These are phyloP conservation scores for Zymoseptoria brevis DNA, from an alignment of 2,329 filamentous ascomycete species.

Conservation along the genomic window DNA sequence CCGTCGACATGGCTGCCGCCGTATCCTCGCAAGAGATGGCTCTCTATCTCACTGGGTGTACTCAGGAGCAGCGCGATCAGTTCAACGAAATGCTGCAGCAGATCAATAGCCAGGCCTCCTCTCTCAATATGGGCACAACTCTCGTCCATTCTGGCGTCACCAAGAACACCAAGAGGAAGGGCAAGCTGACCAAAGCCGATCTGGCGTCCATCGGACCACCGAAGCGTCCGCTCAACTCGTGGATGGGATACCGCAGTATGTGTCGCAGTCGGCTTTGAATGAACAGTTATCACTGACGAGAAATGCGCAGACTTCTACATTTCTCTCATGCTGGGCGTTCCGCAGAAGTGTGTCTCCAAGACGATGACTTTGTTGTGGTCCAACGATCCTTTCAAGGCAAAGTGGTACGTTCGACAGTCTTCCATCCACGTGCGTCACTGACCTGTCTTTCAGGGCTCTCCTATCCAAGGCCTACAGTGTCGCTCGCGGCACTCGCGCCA, in stretches of 20 bases:
- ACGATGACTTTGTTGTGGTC: constrained; percentile 45
- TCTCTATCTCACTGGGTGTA: neutral
- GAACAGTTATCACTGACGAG: neutral
- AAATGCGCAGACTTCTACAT: constrained; percentile 7
- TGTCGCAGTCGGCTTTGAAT: neutral
- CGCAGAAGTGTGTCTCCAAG: constrained; percentile 47
- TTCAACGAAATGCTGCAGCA: neutral
- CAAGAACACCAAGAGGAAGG: neutral
- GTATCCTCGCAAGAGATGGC: neutral
- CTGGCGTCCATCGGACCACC: constrained; percentile 3
- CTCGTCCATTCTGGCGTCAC: neutral
- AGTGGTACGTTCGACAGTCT: constrained; percentile 33
- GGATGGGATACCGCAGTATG: constrained; percentile 32
- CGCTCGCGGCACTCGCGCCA: constrained; percentile 44
- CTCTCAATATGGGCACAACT: neutral
- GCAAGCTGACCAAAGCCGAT: neutral
- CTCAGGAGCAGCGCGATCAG: neutral
- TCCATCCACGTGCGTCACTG: neutral
- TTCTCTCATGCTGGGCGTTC: constrained; percentile 9
- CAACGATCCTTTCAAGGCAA: constrained; percentile 42
- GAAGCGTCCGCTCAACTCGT: constrained; percentile 29
- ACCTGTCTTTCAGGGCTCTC: constrained; percentile 25
- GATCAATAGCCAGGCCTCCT: too few relatives aligned
- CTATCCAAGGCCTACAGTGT: constrained; percentile 50
- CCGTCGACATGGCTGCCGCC: constrained; percentile 15